phyloP scores from a whole-genome alignment of 208 protist genomes.

The Trypanosoma lewisi region DNA sequence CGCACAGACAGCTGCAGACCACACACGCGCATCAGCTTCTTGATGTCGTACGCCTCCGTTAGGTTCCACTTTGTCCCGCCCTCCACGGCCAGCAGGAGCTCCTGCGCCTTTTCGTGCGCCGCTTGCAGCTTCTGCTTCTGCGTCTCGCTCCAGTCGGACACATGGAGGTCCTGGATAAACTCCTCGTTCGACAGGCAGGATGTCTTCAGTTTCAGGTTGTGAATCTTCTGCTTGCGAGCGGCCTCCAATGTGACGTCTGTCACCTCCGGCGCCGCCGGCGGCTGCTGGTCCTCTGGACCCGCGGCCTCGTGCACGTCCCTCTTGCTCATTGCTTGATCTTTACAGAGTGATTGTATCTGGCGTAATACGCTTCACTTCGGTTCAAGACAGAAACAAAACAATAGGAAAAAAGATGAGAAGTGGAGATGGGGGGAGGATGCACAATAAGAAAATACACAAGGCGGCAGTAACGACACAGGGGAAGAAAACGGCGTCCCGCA shows the following conservation, averaged over 20 bases:
- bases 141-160: slow-evolving; percentile 47
- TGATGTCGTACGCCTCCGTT: slow-evolving; percentile 47
- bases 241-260: slow-evolving; percentile 53
- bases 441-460: too few species aligned
- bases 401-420: too few species aligned
- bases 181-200: slow-evolving; percentile 49
- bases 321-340: too few species aligned
- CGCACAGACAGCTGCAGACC: slow-evolving; percentile 45
- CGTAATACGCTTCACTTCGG: too few species aligned
- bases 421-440: too few species aligned
- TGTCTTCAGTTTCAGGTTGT: slow-evolving; percentile 51
- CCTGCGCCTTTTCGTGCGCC: slow-evolving; percentile 43
- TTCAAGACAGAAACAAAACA: too few species aligned
- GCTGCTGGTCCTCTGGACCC: slow-evolving; percentile 1
- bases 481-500: too few species aligned
- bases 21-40: too few species aligned
- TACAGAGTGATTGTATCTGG: too few species aligned
- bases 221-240: too few species aligned
- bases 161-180: slow-evolving; percentile 52
- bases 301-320: too few species aligned
- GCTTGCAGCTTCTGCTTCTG: slow-evolving; percentile 57
- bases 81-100: slow-evolving; percentile 38
- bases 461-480: too few species aligned
- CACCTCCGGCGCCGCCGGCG: slow-evolving; percentile 28
- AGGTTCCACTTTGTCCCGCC: slow-evolving; percentile 47